Base-by-base conservation (phyloP, 805 yeast genomes). In the Wickerhamomyces subpelliculosus region DNA sequence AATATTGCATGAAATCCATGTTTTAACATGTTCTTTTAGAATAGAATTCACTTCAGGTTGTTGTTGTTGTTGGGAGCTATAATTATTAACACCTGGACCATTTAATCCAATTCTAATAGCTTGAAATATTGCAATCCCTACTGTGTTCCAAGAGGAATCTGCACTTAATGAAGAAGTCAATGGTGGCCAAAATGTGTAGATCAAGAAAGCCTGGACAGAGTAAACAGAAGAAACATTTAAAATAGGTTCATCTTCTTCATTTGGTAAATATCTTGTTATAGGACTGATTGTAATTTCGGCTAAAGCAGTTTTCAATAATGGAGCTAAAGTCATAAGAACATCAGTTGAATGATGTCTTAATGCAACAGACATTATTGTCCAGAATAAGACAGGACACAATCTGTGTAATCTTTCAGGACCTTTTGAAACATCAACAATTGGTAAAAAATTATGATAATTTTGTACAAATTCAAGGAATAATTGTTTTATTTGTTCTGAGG, bases 181-280 rank as follows among this genome's bases (percentile, higher is more conserved):
- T 4, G 97, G 96, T 0, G 97, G 97, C 98, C 97, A 90, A 57
- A 82, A 78, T 0, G 97, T 82, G 60, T 84, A 87, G 2, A 90
- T 64, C 21, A 90, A 62, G 45, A 90, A 82, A 0, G 97, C 97
- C 58, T 90, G 98, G 0, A 90, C 97, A 0, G 96, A 84, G 55
- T 82, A 90, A 0, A 90, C 96, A 18, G 95, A 82, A 5, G 95
- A 85, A 2, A 88, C 90, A 50, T 89, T 89, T 52, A 86, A 67
- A 11, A 84, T 73, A 1, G 95, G 94, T 48, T 82, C 89, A 47
- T 82, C 89, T 36, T 73, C 75, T 47, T 80, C 93, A 2, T 80
- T 70, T 3, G 94, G 93, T 19, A 80, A 75, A 52, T 83, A 85
- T 45, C 95, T 67, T 5, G 95, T 82, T 36, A 89, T 86, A 3